Base-by-base conservation (phyloP, 371 early-diverging fungal genomes). In the Syncephalastrum contaminatum region DNA sequence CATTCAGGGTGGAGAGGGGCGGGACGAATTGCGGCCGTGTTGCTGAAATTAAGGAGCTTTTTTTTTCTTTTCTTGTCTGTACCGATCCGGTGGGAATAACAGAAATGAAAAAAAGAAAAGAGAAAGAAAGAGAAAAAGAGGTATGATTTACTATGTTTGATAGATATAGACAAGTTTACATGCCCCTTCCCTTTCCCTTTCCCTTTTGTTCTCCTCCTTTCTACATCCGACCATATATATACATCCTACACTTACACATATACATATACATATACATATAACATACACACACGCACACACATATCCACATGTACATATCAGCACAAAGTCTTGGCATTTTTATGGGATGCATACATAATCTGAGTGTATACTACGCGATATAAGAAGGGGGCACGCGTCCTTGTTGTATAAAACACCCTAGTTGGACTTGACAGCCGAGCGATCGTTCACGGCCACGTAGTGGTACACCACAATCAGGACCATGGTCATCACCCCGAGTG, bases 401-500 rank as follows among this genome's bases (percentile, higher is more conserved):
- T 24, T 56, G 36, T 22, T 24, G 40, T 56, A 42, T 48, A 16
- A 45, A 39, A 10, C 40, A 22, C 14, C 40, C 15, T 6, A 22
- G n/a, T 51, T 56, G 47, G 55, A 51, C 53, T 55, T 60, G 30
- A 8, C 53, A 22, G 54, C 43, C 36, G 36, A 30, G 36, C 36
- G 36, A 39, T 56, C 63, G 53, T 84, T 84, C 54, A 84, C 77
- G 8, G 79, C 57, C 42, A 84, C 63, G 51, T 71, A 84, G 42
- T 84, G 84, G 57, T 84, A 84, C 22, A 69, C 70, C 44, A 84
- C 78, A 48, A 84, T 84, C 24, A 84, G 73, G 19, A 81, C 16
- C 84, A 84, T 81, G 54, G 82, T 76, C 13, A 76, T 24, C 25
- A 81, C 77, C 55, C 82, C 82, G 42, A 84, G 65, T 43, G 78